Percentiles rank a stretch among this genome's conserved stretches.
These are phyloP conservation scores for Cryptosporidium canis DNA, from an alignment of 169 alveolate genomes.

Conservation along the genomic window DNA sequence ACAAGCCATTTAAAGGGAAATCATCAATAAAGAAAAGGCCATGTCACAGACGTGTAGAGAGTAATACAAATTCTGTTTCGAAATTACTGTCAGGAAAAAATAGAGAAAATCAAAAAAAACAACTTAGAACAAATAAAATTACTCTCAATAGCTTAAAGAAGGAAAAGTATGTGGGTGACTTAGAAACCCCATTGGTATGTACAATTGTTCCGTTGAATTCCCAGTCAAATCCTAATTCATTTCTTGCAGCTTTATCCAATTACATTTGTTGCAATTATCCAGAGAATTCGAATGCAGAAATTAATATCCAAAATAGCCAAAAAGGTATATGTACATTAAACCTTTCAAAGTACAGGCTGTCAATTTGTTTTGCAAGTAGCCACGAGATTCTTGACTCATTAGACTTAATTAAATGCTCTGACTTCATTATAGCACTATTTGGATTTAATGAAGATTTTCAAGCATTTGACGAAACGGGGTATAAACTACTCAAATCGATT, in stretches of 20 bases:
- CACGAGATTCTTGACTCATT: conserved; percentile 23
- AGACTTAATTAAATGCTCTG: conserved; percentile 50
- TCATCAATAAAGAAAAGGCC: neutral
- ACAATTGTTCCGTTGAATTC: conserved; percentile 50
- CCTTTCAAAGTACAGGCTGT: neutral
- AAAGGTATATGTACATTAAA: conserved; percentile 9
- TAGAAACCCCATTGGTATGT: conserved; percentile 42
- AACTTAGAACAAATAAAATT: conserved; percentile 21
- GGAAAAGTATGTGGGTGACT: neutral
- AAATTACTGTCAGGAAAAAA: neutral
- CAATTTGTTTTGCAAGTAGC: conserved; percentile 42
- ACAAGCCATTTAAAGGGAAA: conserved; percentile 51
- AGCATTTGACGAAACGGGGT: conserved; percentile 83
- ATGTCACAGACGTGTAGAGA: neutral
- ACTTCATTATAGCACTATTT: conserved; percentile 26
- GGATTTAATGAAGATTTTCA: conserved; percentile 73
- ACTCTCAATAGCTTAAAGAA: neutral
- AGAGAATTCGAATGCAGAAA: neutral
- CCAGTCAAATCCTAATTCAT: neutral
- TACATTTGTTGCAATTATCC: conserved; percentile 15
- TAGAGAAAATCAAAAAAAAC: conserved; percentile 58
- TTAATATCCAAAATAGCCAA: neutral
- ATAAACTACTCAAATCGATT: conserved; percentile 78
- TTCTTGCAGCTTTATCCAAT: neutral
- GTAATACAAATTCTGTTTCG: neutral